These are phyloP conservation scores for Saururus chinensis DNA, from an alignment of 164 flowering plant species.

Conservation along the genomic window DNA sequence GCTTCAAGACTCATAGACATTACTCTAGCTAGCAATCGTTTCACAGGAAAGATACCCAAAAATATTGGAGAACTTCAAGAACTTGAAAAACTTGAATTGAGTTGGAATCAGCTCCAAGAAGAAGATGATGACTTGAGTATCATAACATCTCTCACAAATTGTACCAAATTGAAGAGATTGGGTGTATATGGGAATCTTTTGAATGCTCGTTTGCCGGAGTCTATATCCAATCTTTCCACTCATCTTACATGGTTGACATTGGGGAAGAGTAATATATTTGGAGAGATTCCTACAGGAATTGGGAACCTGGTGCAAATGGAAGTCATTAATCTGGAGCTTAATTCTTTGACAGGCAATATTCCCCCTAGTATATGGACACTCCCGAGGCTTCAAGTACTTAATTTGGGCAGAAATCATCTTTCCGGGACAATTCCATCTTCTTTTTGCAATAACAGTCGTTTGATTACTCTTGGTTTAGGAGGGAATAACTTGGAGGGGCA, in stretches of 20 bases:
- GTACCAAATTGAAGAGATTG: constrained; percentile 8
- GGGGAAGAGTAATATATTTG: constrained; percentile 14
- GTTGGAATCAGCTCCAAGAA: constrained; percentile 5
- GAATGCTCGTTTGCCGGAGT: constrained; percentile 15
- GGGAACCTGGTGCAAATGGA: constrained; percentile 14
- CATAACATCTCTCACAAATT: constrained; percentile 13
- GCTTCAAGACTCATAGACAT: too few species aligned
- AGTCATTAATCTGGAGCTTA: background rate
- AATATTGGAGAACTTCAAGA: constrained; percentile 1
- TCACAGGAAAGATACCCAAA: background rate
- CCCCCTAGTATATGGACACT: constrained; percentile 5
- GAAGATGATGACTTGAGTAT: constrained; percentile 9
- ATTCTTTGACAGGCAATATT: constrained; percentile 15
- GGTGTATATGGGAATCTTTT: constrained; percentile 4
- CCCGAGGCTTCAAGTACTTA: background rate
- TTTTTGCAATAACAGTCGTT: constrained; percentile 13
- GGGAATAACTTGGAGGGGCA: constrained; percentile 16
- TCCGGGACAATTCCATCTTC: constrained; percentile 15
- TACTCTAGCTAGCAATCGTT: too few species aligned
- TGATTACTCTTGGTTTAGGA: constrained; percentile 1
- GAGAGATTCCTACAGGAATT: too few species aligned
- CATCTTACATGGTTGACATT: background rate
- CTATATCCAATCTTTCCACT: constrained; percentile 20
- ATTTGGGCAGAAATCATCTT: background rate
- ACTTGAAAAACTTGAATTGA: background rate